Percentiles rank a stretch among this genome's conserved stretches.
phyloP scores from a whole-genome alignment of 805 yeast species.

The Cyberlindnera mycetangii region DNA sequence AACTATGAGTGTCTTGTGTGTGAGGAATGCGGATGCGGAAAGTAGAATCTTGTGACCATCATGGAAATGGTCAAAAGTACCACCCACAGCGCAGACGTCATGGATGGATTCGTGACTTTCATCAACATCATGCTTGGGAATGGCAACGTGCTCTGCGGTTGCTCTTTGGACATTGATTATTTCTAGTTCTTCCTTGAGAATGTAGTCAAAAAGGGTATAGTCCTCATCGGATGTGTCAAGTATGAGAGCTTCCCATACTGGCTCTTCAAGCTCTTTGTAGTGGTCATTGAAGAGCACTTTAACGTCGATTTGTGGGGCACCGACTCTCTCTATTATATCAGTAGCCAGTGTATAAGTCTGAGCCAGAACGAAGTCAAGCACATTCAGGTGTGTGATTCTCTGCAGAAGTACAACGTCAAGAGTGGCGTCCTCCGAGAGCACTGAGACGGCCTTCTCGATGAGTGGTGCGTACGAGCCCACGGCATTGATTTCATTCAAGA shows the following conservation, averaged over 20 bases:
- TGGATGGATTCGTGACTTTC: slow-evolving; percentile 28
- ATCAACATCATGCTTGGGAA: slow-evolving; percentile 15
- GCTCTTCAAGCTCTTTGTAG: slow-evolving; percentile 17
- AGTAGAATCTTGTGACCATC: slow-evolving; percentile 90
- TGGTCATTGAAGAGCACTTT: slow-evolving; percentile 27
- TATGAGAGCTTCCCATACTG: slow-evolving; percentile 22
- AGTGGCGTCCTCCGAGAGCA: slow-evolving; percentile 15
- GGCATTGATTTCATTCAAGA: slow-evolving; percentile 17
- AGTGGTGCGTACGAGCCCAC: slow-evolving; percentile 23
- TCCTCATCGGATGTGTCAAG: slow-evolving; percentile 18
- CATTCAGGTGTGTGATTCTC: slow-evolving; percentile 19
- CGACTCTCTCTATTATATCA: slow-evolving; percentile 9
- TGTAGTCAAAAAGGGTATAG: slow-evolving; percentile 11
- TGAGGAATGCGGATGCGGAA: slow-evolving; percentile 64
- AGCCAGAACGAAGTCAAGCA: slow-evolving; percentile 23
- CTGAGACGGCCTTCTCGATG: slow-evolving; percentile 16
- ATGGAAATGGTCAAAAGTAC: slow-evolving; percentile 95
- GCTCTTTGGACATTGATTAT: slow-evolving; percentile 12
- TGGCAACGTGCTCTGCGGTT: neutral
- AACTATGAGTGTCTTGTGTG: slow-evolving; percentile 55
- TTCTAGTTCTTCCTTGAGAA: slow-evolving; percentile 10
- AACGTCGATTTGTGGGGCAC: slow-evolving; percentile 14
- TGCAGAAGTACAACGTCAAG: slow-evolving; percentile 22
- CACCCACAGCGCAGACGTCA: slow-evolving; percentile 70
- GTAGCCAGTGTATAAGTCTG: slow-evolving; percentile 22